Conservation (phyloP, 2,329 filamentous ascomycete species). For the Monosporascus cannonballus region DNA sequence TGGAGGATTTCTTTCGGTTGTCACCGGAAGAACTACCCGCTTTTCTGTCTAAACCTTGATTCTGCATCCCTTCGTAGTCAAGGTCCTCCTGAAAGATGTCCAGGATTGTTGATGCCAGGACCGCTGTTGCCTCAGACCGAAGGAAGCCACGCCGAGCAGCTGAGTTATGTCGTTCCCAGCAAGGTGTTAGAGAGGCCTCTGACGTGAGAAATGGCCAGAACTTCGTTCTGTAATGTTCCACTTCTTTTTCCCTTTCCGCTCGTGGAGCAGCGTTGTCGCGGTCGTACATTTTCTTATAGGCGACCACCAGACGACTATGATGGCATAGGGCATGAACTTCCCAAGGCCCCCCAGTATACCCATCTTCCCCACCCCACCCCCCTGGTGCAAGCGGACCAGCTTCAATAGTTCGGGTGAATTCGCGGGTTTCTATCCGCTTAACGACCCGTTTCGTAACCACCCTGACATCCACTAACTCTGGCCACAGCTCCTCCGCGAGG, state of each 20-base stretch:
- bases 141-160: conserved; percentile 2
- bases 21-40: no score
- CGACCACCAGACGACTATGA: conserved; percentile 5
- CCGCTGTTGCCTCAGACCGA: conserved; percentile 8
- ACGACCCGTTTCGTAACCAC: conserved; percentile 2
- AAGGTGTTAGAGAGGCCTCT: conserved; percentile 7
- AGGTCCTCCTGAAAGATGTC: conserved; percentile 4
- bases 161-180: conserved; percentile 9
- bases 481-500: conserved; percentile 3
- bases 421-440: conserved; percentile 4
- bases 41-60: no score
- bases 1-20: no score
- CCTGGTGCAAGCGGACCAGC: conserved; percentile 2
- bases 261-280: not conserved
- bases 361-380: conserved; percentile 1
- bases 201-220: conserved; percentile 7
- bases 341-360: conserved; percentile 5
- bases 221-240: conserved; percentile 2
- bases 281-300: conserved; percentile 1
- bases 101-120: conserved; percentile 7
- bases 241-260: conserved; percentile 2
- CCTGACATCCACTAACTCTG: conserved; percentile 1
- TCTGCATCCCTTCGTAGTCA: no score
- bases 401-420: conserved; percentile 3
- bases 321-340: conserved; percentile 9